phyloP scores from a whole-genome alignment of 1,284 basidiomycete genomes.

The Ustilago nuda region DNA sequence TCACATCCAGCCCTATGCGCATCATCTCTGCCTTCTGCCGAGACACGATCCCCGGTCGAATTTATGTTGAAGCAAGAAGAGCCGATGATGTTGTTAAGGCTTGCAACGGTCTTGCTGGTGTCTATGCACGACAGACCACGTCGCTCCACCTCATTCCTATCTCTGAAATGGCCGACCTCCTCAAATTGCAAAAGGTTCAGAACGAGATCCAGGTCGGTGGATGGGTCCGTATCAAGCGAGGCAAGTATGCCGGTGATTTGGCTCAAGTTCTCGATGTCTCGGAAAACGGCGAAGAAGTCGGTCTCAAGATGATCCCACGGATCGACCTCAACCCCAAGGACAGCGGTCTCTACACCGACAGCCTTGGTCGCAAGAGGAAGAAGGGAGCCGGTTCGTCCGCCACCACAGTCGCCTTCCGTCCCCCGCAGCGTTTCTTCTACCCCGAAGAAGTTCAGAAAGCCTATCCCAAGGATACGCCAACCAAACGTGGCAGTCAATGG shows the following conservation, averaged over 20 bases:
- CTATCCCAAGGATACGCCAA: constrained; percentile 79
- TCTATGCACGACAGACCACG: constrained; percentile 75
- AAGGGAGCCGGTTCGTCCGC: constrained; percentile 61
- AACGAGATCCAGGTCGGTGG: constrained; percentile 84
- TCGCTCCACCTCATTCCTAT: constrained; percentile 90
- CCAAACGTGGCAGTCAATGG: constrained; percentile 56
- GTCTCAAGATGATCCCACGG: constrained; percentile 92
- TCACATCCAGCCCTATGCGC: constrained; percentile 77
- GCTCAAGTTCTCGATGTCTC: constrained; percentile 94
- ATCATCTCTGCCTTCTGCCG: constrained; percentile 95
- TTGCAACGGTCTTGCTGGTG: constrained; percentile 88
- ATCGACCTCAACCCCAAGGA: constrained; percentile 82
- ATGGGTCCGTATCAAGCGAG: constrained; percentile 95
- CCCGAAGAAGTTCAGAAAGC: constrained; percentile 90
- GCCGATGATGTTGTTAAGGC: constrained; percentile 87
- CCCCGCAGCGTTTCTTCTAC: constrained; percentile 92
- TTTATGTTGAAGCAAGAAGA: constrained; percentile 93
- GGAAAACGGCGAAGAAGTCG: constrained; percentile 93
- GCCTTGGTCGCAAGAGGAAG: constrained; percentile 68
- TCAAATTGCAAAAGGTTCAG: constrained; percentile 95
- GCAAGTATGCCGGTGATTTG: constrained; percentile 92
- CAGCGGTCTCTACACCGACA: constrained; percentile 69
- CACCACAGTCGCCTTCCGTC: constrained; percentile 75
- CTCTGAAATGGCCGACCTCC: constrained; percentile 96
- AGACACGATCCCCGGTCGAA: constrained; percentile 92